These are phyloP conservation scores for Miscanthus sacchariflorus DNA, from an alignment of 202 grass and related monocot species.

Conservation along the genomic window DNA sequence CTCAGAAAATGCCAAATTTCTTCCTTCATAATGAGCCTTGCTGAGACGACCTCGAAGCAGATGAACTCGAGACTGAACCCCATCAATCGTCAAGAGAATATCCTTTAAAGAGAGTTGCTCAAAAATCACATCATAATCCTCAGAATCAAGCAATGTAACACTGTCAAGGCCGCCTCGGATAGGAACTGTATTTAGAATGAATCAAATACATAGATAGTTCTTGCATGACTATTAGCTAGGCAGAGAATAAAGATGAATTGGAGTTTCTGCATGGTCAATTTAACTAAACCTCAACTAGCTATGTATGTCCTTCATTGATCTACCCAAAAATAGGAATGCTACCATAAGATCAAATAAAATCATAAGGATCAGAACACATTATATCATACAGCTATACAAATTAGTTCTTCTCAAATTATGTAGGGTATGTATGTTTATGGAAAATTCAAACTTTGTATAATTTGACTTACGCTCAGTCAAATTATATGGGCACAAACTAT, in stretches of 20 bases:
- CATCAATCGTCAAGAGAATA: slow-evolving; percentile 68
- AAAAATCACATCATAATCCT: slow-evolving; percentile 47
- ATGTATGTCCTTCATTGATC: slow-evolving; percentile 6
- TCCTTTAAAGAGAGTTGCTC: slow-evolving; percentile 59
- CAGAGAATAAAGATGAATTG: slow-evolving; percentile 19
- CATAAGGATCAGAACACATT: neutral
- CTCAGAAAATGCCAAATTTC: slow-evolving; percentile 45
- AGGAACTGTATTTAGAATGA: slow-evolving; percentile 52
- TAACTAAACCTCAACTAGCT: slow-evolving; percentile 31
- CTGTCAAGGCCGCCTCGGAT: slow-evolving; percentile 55
- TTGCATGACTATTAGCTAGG: slow-evolving; percentile 2
- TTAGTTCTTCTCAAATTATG: slow-evolving; percentile 6
- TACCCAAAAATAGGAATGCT: slow-evolving; percentile 29
- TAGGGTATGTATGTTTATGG: neutral
- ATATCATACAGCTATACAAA: neutral
- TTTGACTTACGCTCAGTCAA: neutral
- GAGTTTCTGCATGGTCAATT: slow-evolving; percentile 27
- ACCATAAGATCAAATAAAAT: slow-evolving; percentile 21
- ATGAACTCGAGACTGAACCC: slow-evolving; percentile 64
- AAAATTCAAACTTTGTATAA: neutral
- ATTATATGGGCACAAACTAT: neutral
- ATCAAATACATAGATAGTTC: slow-evolving; percentile 43
- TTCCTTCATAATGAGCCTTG: slow-evolving; percentile 51
- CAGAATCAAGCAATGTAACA: slow-evolving; percentile 56
- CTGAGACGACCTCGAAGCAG: slow-evolving; percentile 66